phyloP scores from a whole-genome alignment of 108 stramenopile species.

The Schizochytrium sp. region DNA sequence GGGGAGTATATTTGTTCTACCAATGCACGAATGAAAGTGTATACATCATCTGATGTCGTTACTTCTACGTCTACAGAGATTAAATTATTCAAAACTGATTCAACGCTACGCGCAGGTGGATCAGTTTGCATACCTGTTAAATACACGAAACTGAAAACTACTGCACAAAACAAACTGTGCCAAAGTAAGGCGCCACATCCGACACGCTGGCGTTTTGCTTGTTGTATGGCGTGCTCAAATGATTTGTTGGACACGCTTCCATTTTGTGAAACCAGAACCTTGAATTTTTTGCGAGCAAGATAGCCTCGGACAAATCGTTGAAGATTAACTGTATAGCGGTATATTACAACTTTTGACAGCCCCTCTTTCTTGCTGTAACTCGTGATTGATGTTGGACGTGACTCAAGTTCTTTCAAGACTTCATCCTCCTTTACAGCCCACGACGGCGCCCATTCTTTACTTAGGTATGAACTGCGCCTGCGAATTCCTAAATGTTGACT shows the following conservation, averaged over 20 bases:
- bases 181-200: conserved; percentile 1
- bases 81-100: not conserved
- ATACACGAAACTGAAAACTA: conserved; percentile 5
- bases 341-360: not conserved
- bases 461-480: not conserved
- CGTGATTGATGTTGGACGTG: too few relatives aligned
- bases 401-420: not conserved
- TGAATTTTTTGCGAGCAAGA: not conserved
- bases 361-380: too few relatives aligned
- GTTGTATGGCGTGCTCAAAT: not conserved
- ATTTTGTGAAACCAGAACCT: not conserved
- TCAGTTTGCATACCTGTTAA: not conserved
- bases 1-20: not conserved
- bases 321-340: not conserved
- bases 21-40: not conserved
- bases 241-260: not conserved
- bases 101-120: conserved; percentile 22
- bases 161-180: not conserved
- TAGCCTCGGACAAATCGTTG: not conserved
- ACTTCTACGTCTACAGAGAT: not conserved
- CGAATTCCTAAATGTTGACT: too few relatives aligned
- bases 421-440: not conserved
- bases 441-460: not conserved
- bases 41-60: not conserved
- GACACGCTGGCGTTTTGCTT: not conserved